phyloP scores from a whole-genome alignment of 495 filamentous ascomycete species.

The Podospora bellae-mahoneyi region DNA sequence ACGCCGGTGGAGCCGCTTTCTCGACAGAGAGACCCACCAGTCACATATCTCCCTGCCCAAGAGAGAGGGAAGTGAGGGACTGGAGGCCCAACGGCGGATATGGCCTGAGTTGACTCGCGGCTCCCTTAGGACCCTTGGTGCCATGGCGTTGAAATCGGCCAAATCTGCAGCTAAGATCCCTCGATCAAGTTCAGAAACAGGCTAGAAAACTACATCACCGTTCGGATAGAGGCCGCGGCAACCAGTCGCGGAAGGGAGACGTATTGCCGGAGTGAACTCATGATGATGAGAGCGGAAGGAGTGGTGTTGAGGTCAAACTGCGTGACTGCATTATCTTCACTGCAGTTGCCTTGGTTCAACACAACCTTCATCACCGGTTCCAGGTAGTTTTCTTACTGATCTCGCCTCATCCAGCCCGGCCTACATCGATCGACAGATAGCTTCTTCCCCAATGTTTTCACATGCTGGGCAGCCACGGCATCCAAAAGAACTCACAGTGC shows the following conservation, averaged over 20 bases:
- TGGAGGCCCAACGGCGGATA: not conserved
- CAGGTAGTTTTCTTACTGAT: not conserved
- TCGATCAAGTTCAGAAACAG: not conserved
- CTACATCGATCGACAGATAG: conserved; percentile 6
- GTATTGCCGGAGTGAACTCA: not conserved
- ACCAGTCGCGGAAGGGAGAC: not conserved
- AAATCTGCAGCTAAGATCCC: not conserved
- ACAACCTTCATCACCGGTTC: too few relatives aligned
- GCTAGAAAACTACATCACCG: not conserved
- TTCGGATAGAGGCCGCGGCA: not conserved
- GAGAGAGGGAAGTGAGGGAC: not conserved
- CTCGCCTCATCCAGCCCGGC: not conserved
- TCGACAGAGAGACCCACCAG: not conserved
- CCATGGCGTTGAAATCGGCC: not conserved
- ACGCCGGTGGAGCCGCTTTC: not conserved
- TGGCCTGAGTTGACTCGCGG: not conserved
- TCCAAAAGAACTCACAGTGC: conserved; percentile 11
- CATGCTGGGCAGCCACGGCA: conserved; percentile 3
- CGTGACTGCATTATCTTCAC: too few relatives aligned
- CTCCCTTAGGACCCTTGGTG: not conserved
- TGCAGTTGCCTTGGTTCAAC: too few relatives aligned
- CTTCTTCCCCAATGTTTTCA: conserved; percentile 2
- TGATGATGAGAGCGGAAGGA: not conserved
- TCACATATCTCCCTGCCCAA: not conserved
- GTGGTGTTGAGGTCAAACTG: not conserved